These are phyloP conservation scores for Arachis monticola DNA, from an alignment of 331 rosid species.

Conservation along the genomic window DNA sequence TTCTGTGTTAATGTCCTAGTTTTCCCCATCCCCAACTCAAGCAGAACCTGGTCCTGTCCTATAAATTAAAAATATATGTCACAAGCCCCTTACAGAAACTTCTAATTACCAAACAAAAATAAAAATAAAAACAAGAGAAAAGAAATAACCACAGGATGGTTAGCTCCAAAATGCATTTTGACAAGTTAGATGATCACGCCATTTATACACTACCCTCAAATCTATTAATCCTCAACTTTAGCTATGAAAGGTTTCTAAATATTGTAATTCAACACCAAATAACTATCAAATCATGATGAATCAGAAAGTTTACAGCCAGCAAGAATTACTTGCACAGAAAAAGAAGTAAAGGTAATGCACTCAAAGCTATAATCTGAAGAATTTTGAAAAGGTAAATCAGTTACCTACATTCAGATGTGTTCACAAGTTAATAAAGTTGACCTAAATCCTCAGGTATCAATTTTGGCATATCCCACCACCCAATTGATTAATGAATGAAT, in stretches of 20 bases:
- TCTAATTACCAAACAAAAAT: not conserved
- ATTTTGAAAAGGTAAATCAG: conserved; percentile 31
- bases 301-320: conserved; percentile 18
- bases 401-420: conserved; percentile 10
- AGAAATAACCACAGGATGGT: not conserved
- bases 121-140: not conserved
- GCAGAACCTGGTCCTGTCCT: conserved; percentile 75
- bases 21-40: conserved; percentile 51
- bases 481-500: not conserved
- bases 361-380: conserved; percentile 30
- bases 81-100: conserved; percentile 32
- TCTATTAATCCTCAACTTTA: conserved; percentile 10
- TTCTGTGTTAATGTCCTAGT: conserved; percentile 32
- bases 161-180: conserved; percentile 30
- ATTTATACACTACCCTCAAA: conserved; percentile 27
- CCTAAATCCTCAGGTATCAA: conserved; percentile 1
- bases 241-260: conserved; percentile 18
- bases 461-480: conserved; percentile 20
- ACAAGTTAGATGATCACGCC: conserved; percentile 32
- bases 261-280: conserved; percentile 22
- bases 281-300: conserved; percentile 14
- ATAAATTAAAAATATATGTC: conserved; percentile 45
- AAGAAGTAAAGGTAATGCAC: conserved; percentile 27
- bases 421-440: conserved; percentile 3
- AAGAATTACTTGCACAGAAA: conserved; percentile 24